Base-by-base conservation (phyloP, 176 grass and related monocot species). In the Saccharum spontaneum region DNA sequence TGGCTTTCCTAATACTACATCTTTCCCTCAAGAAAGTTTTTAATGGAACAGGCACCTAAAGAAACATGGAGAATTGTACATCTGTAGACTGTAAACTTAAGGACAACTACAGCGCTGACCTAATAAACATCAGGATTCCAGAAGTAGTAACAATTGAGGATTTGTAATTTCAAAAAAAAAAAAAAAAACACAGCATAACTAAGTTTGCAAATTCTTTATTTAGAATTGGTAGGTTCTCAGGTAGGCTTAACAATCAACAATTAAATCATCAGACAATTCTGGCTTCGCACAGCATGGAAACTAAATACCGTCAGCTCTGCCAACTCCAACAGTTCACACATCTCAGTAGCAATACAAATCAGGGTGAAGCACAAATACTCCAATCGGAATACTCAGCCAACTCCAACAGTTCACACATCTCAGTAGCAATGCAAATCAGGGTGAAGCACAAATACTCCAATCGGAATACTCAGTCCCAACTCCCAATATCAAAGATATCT, bases 401-500 rank as follows among this genome's bases (percentile, higher is more conserved):
- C 45, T 24, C 60, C 17, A 49, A 28, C 28, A 48, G 11, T 1
- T 41, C 50, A 40, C 59, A 54, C 7, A n/a, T 30, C 12, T 67
- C 18, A 5, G 45, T 20, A 48, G 8, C 22, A 40, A 87, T 31
- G 11, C 11, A 40, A 22, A 74, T 75, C 74, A 75, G 52, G 37
- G 68, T 48, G 26, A 24, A 70, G 13, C 13, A 3, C 16, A 48
- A 30, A 7, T 11, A 62, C 30, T 18, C 15, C 33, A 68, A 26
- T 61, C 17, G 5, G 22, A 59, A 20, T 7, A 10, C 36, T 64
- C 24, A 22, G 1, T 31, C 22, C 55, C 40, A 65, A 38, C 45
- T 24, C 60, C 59, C 46, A 28, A 85, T 20, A 70, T 17, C 63
- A 15, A 87, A 75, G 67, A 86, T 78, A 52, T 79, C 28, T 6